Base-by-base conservation (phyloP, 805 yeast species). In the Soucietia sequanensis region DNA sequence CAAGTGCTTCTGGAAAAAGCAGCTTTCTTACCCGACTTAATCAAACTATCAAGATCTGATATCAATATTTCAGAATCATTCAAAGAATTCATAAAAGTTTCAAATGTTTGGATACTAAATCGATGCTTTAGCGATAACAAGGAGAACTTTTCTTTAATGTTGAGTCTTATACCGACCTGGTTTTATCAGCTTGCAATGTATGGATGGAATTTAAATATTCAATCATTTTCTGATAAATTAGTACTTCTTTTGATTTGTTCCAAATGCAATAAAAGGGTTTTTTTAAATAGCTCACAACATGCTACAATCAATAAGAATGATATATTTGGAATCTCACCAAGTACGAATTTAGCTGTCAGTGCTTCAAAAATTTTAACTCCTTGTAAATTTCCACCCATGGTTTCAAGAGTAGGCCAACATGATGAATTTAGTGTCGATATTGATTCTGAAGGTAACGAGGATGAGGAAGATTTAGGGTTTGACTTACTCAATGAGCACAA, bases 151-250 rank as follows among this genome's bases (percentile, higher is more conserved):
- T 37, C 52, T 16, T 30, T 42, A 7, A 21, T 48, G 16, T 45
- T 64, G 6, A 50, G 50, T 7, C 30, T 36, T n/a, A 46, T 52
- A 2, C 69, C 70, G 7, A 21, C 25, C 0, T 62, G 67, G 67
- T 38, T 58, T 16, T 66, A 62, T 38, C 35, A 47, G n/a, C 33
- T 65, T n/a, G 65, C 70, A 4, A 42, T 56, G 17, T 40, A 54
- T 33, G 71, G 72, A 5, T 68, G 72, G 72, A 47, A 47, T 11
- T 44, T 68, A 27, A 41, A 58, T 21, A 52, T 59, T 5, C 70
- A 62, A 42, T 42, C 53, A 3, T 58, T 56, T 41, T 41, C 54
- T 5, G 29, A 47, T 17, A 48, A 54, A 11, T 30, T 54, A 13
- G 54, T 65, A 3, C 44, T 65, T 5, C 44, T 64, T 10, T 43